Percentiles rank a stretch among this genome's conserved stretches.
phyloP scores from a whole-genome alignment of 108 stramenopile genomes.

The Tribonema minus region DNA sequence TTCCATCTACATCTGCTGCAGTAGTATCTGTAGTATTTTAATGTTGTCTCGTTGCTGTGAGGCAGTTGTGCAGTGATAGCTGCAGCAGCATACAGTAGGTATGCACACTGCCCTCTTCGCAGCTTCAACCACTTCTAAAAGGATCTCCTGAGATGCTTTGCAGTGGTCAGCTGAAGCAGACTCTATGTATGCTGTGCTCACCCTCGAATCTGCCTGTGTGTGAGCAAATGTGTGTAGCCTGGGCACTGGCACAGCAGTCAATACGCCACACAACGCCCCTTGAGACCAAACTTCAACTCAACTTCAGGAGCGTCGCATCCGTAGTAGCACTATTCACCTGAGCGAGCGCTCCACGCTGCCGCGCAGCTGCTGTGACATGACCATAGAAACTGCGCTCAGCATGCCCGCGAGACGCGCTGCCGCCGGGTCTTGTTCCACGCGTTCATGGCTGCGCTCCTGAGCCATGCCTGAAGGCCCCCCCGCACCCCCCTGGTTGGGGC shows the following conservation, averaged over 20 bases:
- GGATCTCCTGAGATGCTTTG: no score
- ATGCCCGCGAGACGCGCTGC: conserved; percentile 25
- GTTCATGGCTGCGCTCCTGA: no score
- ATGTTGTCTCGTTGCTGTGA: no score
- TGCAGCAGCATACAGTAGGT: no score
- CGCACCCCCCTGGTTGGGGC: background rate
- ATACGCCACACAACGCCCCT: background rate
- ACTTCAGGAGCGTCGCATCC: conserved; percentile 4
- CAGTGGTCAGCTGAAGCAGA: no score
- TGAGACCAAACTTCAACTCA: background rate
- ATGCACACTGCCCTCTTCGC: no score
- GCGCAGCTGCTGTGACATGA: conserved; percentile 57
- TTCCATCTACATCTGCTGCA: no score
- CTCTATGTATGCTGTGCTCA: no score
- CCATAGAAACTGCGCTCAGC: conserved; percentile 47
- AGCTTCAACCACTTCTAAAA: no score
- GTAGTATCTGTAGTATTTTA: no score
- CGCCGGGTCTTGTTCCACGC: no score
- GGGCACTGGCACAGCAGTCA: background rate
- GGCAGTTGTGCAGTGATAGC: no score
- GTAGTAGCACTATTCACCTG: conserved; percentile 5
- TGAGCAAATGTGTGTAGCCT: background rate
- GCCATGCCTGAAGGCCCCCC: background rate
- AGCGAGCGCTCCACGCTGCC: conserved; percentile 32
- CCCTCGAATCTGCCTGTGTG: background rate